Base-by-base conservation (phyloP, 495 filamentous ascomycete species). In the Xylaria grammica region DNA sequence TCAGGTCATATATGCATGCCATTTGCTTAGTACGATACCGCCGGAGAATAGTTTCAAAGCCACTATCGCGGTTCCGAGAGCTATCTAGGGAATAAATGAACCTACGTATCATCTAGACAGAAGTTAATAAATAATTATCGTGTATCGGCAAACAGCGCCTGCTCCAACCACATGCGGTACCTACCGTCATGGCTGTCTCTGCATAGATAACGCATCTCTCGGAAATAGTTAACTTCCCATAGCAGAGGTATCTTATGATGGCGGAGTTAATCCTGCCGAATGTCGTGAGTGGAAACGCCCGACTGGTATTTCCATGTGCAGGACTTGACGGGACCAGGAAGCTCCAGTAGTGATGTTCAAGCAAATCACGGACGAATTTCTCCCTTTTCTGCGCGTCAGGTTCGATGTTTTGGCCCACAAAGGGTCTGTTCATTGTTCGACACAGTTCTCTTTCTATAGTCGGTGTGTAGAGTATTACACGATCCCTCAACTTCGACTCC, bases 121-220 rank as follows among this genome's bases (percentile, higher is more conserved):
- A 24, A 46, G 17, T 17, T 22, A 58, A n/a, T 24, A 29, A 4
- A 26, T 42, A n/a, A n/a, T n/a, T n/a, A n/a, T n/a, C n/a, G n/a
- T 29, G 10, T 2, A 46, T 32, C 17, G 29, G 55, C 22, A 58
- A 29, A 20, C 5, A 3, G 2, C 4, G 17, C 24, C 8, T 44
- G 1, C n/a, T 45, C 45, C 38, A 38, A 13, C 20, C 10, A 19
- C 26, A n/a, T 13, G 32, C 11, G 10, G 9, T 24, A 54, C 51
- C 36, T 9, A 54, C 51, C 32, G 30, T 38, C 1, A 36, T 34
- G 24, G 55, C 36, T 2, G 45, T 0, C 24, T 10, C 45, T 13
- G 17, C 3, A 45, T 58, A 30, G 9, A 46, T 7, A 1, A 58
- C 22, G 15, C 55, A 58, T 32, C 42, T 58, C 27, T 58, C 55